Conservation (phyloP, 352 stramenopile species). For the Pythium myriotylum region DNA sequence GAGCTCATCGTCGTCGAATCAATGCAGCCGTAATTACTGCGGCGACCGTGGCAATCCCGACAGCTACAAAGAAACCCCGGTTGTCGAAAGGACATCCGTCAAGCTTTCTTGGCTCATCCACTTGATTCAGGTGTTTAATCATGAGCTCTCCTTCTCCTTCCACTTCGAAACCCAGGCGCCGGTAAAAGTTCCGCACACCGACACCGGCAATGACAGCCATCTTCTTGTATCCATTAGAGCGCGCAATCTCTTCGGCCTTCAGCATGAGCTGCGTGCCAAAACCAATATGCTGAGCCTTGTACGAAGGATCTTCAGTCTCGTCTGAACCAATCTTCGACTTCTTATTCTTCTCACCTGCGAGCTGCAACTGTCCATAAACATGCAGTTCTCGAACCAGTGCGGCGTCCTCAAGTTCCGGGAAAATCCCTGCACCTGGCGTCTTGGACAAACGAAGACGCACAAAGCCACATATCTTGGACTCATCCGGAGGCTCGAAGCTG, state of each 20-base stretch:
- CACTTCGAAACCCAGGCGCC: conserved; percentile 86
- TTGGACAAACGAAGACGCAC: conserved; percentile 79
- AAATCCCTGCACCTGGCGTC: conserved; percentile 66
- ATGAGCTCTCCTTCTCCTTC: conserved; percentile 86
- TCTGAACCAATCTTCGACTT: conserved; percentile 28
- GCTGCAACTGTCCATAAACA: conserved; percentile 89
- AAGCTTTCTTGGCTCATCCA: conserved; percentile 1
- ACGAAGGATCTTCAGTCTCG: conserved; percentile 22
- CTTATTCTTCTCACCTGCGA: conserved; percentile 45
- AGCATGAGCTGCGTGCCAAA: conserved; percentile 89
- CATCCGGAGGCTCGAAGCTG: conserved; percentile 90
- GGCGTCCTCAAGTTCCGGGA: conserved; percentile 73
- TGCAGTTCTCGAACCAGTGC: conserved; percentile 91
- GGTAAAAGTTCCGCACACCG: conserved; percentile 92
- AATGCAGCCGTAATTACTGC: conserved; percentile 7
- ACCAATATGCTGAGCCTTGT: conserved; percentile 85
- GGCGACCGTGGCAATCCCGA: conserved; percentile 3
- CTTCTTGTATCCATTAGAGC: conserved; percentile 70
- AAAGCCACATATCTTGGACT: conserved; percentile 92
- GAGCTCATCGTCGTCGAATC: conserved; percentile 22
- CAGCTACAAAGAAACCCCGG: not conserved
- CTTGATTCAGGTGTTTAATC: conserved; percentile 70
- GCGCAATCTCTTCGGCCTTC: conserved; percentile 81
- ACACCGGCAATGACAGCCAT: conserved; percentile 90
- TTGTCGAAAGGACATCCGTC: conserved; percentile 6